Conservation (phyloP, 2,329 filamentous ascomycete species). For the Ophiostoma perfectum region DNA sequence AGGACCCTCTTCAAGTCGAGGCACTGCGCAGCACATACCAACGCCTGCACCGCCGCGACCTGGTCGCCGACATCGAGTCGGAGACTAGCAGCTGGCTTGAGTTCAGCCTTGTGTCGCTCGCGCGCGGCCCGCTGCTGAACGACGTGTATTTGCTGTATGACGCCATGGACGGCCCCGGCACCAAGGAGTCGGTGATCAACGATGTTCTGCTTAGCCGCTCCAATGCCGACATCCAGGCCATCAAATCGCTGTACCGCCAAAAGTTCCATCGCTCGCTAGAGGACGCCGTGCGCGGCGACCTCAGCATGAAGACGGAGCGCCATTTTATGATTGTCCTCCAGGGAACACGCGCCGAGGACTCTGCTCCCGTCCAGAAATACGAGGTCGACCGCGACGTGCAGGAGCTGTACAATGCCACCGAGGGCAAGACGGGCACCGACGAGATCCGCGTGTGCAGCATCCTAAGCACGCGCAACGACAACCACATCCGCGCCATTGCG, state of each 20-base stretch:
- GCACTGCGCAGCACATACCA: slow-evolving; percentile 63
- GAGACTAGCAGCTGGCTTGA: slow-evolving; percentile 74
- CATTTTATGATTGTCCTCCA: slow-evolving; percentile 79
- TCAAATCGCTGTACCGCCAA: slow-evolving; percentile 71
- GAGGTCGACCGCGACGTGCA: slow-evolving; percentile 70
- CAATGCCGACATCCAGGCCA: slow-evolving; percentile 82
- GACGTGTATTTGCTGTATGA: slow-evolving; percentile 67
- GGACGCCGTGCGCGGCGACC: slow-evolving; percentile 66
- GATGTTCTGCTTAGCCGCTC: slow-evolving; percentile 76
- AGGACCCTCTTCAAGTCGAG: slow-evolving; percentile 73
- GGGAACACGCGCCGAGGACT: slow-evolving; percentile 71
- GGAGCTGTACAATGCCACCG: slow-evolving; percentile 71
- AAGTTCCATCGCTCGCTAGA: slow-evolving; percentile 64
- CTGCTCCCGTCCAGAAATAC: slow-evolving; percentile 64
- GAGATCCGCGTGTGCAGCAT: slow-evolving; percentile 74
- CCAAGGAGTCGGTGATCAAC: slow-evolving; percentile 79
- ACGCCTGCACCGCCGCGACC: slow-evolving; percentile 57
- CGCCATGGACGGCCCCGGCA: slow-evolving; percentile 73
- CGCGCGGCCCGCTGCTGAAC: slow-evolving; percentile 70
- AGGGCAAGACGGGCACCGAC: slow-evolving; percentile 67
- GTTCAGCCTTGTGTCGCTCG: slow-evolving; percentile 66
- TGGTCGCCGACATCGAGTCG: slow-evolving; percentile 69
- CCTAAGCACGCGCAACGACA: slow-evolving; percentile 68
- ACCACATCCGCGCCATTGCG: slow-evolving; percentile 75
- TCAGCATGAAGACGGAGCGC: slow-evolving; percentile 78